Conservation (phyloP, 75 land plant genomes). For the Chamaecyparis obtusa region DNA sequence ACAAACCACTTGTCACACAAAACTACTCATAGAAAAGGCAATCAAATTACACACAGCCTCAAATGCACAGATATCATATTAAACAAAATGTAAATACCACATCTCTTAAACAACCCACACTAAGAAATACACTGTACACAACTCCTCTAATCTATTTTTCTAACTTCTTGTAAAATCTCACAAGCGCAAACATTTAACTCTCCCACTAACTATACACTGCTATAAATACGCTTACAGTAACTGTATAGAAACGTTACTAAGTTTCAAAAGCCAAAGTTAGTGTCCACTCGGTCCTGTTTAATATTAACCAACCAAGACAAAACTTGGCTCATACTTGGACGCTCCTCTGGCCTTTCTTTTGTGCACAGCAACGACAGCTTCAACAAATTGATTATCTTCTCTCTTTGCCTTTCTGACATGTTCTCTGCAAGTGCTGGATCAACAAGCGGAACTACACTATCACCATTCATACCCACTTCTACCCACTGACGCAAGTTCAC, state of each 20-base stretch:
- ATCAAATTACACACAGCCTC: too few species aligned
- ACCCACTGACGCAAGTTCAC: constrained; percentile 35
- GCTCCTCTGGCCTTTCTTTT: constrained; percentile 12
- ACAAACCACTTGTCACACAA: too few species aligned
- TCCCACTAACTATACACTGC: too few species aligned
- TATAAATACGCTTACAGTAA: too few species aligned
- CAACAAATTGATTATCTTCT: constrained; percentile 17
- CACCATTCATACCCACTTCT: constrained; percentile 1
- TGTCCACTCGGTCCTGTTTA: not conserved
- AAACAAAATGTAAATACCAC: too few species aligned
- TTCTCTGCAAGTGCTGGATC: not conserved
- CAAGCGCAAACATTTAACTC: too few species aligned
- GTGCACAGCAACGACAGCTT: constrained; percentile 19
- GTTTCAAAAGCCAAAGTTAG: not conserved
- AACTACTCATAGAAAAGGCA: too few species aligned
- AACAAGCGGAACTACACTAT: not conserved
- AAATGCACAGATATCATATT: too few species aligned
- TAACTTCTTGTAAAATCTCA: too few species aligned
- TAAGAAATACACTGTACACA: too few species aligned
- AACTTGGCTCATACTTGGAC: constrained; percentile 28
- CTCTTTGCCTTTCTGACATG: not conserved
- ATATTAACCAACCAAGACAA: not conserved
- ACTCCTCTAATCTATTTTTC: too few species aligned
- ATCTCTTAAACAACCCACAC: too few species aligned
- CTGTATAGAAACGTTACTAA: not conserved